These are phyloP conservation scores for Pythium chondricola DNA, from an alignment of 352 stramenopile species.

Conservation along the genomic window DNA sequence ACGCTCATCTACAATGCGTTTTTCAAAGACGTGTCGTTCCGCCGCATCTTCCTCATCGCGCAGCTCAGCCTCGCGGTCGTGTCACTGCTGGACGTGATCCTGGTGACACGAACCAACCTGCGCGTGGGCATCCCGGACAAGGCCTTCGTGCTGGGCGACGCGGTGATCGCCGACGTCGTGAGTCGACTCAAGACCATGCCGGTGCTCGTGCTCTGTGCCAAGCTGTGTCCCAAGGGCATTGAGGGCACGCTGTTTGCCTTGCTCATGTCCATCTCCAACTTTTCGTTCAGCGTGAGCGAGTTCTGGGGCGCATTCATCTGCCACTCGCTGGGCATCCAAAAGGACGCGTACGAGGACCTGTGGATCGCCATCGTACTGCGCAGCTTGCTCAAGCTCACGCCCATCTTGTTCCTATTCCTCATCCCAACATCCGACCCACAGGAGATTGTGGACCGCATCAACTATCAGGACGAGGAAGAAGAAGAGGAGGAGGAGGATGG, in stretches of 20 bases:
- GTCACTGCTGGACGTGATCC: constrained; percentile 69
- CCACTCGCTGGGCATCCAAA: constrained; percentile 82
- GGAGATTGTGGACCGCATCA: constrained; percentile 62
- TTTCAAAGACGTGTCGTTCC: constrained; percentile 90
- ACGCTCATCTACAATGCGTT: constrained; percentile 83
- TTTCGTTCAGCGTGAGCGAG: constrained; percentile 88
- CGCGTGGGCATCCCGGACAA: constrained; percentile 91
- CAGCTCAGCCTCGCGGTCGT: constrained; percentile 70
- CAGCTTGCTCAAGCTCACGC: constrained; percentile 88
- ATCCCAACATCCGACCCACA: constrained; percentile 73
- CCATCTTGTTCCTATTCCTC: constrained; percentile 86
- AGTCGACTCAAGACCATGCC: constrained; percentile 88
- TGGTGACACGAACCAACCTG: constrained; percentile 92
- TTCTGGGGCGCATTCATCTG: constrained; percentile 91
- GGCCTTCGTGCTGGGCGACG: constrained; percentile 93
- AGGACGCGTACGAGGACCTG: constrained; percentile 90
- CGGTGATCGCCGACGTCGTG: constrained; percentile 86
- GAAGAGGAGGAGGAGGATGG: constrained; percentile 19
- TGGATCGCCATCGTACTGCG: constrained; percentile 88
- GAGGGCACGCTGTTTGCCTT: constrained; percentile 96
- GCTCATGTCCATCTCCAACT: constrained; percentile 97
- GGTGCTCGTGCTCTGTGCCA: constrained; percentile 92
- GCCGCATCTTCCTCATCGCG: constrained; percentile 89
- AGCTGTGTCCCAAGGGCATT: constrained; percentile 92
- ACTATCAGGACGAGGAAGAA: constrained; percentile 31